Percentiles rank a stretch among this genome's conserved stretches.
These are phyloP conservation scores for Dactylellina leptospora DNA, from an alignment of 2,329 filamentous ascomycete genomes.

Conservation along the genomic window DNA sequence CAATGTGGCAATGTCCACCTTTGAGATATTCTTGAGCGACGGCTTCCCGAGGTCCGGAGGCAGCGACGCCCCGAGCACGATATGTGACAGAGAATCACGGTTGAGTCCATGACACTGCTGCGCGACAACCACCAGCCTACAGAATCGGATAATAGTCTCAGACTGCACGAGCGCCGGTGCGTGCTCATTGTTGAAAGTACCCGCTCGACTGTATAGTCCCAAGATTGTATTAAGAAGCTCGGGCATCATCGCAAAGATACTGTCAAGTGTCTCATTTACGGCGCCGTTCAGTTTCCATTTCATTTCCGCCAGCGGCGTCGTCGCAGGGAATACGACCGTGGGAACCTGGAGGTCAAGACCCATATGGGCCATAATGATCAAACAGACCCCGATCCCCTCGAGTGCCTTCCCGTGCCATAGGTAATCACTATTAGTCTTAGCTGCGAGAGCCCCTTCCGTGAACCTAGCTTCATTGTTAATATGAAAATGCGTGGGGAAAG, in stretches of 20 bases:
- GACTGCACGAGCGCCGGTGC: conserved; percentile 76
- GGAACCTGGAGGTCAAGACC: conserved; percentile 78
- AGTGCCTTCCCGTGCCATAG: conserved; percentile 97
- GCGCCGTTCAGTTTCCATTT: conserved; percentile 60
- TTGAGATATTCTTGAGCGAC: conserved; percentile 50
- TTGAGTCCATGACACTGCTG: conserved; percentile 73
- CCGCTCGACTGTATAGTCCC: conserved; percentile 75
- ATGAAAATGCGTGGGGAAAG: too few relatives aligned
- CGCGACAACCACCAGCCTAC: conserved; percentile 73
- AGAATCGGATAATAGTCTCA: conserved; percentile 77
- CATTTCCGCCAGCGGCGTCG: conserved; percentile 65
- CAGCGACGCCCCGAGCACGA: conserved; percentile 71
- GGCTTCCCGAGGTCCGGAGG: conserved; percentile 58
- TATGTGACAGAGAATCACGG: conserved; percentile 69
- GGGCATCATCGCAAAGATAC: conserved; percentile 68
- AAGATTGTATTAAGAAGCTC: conserved; percentile 79
- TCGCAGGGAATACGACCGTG: conserved; percentile 59
- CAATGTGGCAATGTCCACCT: conserved; percentile 64
- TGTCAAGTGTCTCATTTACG: conserved; percentile 61
- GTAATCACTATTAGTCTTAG: conserved; percentile 84
- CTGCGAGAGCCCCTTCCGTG: conserved; percentile 78
- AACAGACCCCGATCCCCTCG: conserved; percentile 82
- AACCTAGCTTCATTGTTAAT: conserved; percentile 62
- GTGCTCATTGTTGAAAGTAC: conserved; percentile 70
- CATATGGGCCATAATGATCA: conserved; percentile 84